Conservation (phyloP, 2,329 filamentous ascomycete genomes). For the Drechslerella stenobrocha region DNA sequence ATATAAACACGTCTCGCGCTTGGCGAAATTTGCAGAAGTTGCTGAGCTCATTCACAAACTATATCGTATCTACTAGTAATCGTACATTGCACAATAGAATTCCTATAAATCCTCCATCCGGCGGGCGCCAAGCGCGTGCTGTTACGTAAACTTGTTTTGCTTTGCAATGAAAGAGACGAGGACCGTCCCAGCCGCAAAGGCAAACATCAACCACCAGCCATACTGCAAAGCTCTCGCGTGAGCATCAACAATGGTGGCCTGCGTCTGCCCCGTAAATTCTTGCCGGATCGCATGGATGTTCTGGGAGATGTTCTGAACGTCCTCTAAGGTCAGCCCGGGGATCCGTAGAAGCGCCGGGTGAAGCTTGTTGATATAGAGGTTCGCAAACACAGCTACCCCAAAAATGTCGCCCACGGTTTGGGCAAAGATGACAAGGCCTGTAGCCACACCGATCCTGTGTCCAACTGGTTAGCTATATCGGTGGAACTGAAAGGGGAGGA, state of each 20-base stretch:
- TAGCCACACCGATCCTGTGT: conserved; percentile 23
- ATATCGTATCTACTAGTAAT: too few species aligned
- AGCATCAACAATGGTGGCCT: conserved; percentile 12
- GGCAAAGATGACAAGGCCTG: conserved; percentile 23
- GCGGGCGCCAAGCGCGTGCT: not conserved
- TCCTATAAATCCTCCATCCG: too few species aligned
- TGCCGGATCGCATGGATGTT: conserved; percentile 15
- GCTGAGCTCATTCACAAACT: too few species aligned
- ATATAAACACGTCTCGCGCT: too few species aligned
- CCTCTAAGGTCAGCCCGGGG: conserved; percentile 9
- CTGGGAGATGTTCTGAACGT: conserved; percentile 15
- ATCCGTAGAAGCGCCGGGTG: conserved; percentile 12
- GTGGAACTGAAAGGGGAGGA: not conserved
- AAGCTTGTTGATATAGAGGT: conserved; percentile 20
- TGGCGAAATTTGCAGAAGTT: too few species aligned
- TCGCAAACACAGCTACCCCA: conserved; percentile 14
- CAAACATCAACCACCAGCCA: conserved; percentile 30
- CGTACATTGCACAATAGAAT: too few species aligned
- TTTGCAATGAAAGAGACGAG: conserved; percentile 18
- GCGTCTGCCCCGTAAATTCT: conserved; percentile 8
- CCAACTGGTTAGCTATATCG: conserved; percentile 11
- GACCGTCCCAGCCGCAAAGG: conserved; percentile 15
- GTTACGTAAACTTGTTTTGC: conserved; percentile 19
- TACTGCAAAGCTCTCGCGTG: conserved; percentile 14
- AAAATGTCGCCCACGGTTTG: conserved; percentile 27